Evolutionary conservation across 2,329 filamentous ascomycete genomes (phyloP).

Genomic region (Fusarium concolor): DNA sequence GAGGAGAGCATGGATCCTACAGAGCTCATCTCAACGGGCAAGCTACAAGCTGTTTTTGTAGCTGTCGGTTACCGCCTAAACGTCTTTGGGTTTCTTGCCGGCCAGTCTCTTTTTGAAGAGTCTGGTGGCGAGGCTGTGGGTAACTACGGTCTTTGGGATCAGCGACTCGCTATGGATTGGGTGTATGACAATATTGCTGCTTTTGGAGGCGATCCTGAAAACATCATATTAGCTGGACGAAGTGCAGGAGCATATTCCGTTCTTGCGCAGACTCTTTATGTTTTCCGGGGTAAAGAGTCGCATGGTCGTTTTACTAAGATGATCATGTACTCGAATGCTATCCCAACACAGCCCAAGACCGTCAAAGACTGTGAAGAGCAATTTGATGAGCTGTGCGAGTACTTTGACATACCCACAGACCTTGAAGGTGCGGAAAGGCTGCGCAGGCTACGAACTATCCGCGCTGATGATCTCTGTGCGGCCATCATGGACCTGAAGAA

Average conservation of each 20-base stretch:
- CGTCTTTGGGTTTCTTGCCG: conserved; percentile 17
- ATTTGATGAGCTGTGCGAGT: conserved; percentile 15
- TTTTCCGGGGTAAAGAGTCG: background rate
- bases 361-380: conserved; percentile 11
- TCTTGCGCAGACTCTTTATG: background rate
- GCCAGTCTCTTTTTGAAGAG: background rate
- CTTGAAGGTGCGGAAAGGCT: background rate
- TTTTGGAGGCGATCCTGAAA: conserved; percentile 1
- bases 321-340: conserved; percentile 26
- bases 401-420: background rate
- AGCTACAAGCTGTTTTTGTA: conserved; percentile 2
- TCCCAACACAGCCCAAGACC: conserved; percentile 11
- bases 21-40: conserved; percentile 52
- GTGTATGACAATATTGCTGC: background rate
- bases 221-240: background rate
- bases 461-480: background rate
- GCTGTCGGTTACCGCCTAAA: conserved; percentile 13
- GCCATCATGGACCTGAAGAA: conserved; percentile 2
- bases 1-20: conserved; percentile 57
- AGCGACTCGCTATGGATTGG: conserved; percentile 23
- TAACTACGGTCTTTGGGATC: conserved; percentile 18
- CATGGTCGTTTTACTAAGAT: background rate
- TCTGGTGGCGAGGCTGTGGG: background rate
- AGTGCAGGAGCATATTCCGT: conserved; percentile 14
- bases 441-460: background rate